Percentiles rank a stretch among this genome's conserved stretches.
These are phyloP conservation scores for Talaromyces trachyspermus DNA, from an alignment of 495 filamentous ascomycete species.

Conservation along the genomic window DNA sequence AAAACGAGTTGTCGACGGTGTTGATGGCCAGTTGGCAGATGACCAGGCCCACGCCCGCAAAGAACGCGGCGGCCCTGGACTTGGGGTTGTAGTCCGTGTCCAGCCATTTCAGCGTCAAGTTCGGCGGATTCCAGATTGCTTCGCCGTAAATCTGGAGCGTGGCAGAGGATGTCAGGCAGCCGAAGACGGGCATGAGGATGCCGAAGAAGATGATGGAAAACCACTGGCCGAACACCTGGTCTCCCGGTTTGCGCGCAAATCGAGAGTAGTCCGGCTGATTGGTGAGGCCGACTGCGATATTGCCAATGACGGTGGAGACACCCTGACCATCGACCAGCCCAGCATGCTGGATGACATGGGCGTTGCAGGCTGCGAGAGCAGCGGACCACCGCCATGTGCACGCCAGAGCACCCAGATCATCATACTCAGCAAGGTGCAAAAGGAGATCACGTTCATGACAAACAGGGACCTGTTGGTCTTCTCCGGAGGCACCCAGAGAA, in stretches of 20 bases:
- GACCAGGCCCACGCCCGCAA: slow-evolving; percentile 30
- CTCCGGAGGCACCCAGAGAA: slow-evolving; percentile 22
- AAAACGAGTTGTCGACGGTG: slow-evolving; percentile 26
- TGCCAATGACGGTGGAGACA: slow-evolving; percentile 16
- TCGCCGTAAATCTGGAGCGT: slow-evolving; percentile 24
- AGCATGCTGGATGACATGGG: slow-evolving; percentile 6
- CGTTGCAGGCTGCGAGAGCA: slow-evolving; percentile 14
- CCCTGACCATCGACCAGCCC: slow-evolving; percentile 20
- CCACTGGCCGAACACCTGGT: slow-evolving; percentile 19
- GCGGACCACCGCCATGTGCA: slow-evolving; percentile 16
- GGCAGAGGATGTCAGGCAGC: slow-evolving; percentile 30
- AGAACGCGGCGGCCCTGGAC: slow-evolving; percentile 30
- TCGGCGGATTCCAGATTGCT: slow-evolving; percentile 32
- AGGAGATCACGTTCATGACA: slow-evolving; percentile 11
- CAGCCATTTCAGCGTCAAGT: slow-evolving; percentile 24
- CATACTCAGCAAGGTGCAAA: slow-evolving; percentile 18
- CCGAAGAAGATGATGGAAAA: slow-evolving; percentile 16
- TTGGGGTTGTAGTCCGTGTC: slow-evolving; percentile 18
- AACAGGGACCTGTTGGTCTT: slow-evolving; percentile 17
- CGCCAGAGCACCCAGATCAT: slow-evolving; percentile 22
- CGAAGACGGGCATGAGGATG: slow-evolving; percentile 24
- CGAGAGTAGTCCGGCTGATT: slow-evolving; percentile 21
- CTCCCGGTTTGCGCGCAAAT: slow-evolving; percentile 18
- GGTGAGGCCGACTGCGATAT: slow-evolving; percentile 15
- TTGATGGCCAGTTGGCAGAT: slow-evolving; percentile 21